These are phyloP conservation scores for Salvia hispanica DNA, from an alignment of 257 asterid species.

Conservation along the genomic window DNA sequence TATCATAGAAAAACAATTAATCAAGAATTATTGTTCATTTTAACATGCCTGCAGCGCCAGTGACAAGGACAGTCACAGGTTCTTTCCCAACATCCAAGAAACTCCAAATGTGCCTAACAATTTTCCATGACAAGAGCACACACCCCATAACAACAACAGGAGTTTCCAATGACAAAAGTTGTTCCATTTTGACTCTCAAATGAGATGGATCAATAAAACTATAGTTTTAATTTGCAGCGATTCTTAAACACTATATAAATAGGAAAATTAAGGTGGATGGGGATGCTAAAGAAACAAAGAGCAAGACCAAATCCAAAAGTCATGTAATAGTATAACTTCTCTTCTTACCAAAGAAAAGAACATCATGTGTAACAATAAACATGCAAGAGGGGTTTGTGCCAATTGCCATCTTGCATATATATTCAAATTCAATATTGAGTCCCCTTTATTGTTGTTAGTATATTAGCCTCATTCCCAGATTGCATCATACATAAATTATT, in stretches of 20 bases:
- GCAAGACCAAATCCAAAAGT: slow-evolving; percentile 62
- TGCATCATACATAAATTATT: too few species aligned
- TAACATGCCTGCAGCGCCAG: slow-evolving; percentile 87
- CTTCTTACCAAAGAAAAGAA: slow-evolving; percentile 63
- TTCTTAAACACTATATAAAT: background rate
- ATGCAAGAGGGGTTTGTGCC: too few species aligned
- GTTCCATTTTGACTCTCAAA: slow-evolving; percentile 42
- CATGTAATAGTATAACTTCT: slow-evolving; percentile 54
- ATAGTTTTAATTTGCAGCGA: slow-evolving; percentile 18
- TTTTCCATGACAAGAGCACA: slow-evolving; percentile 65
- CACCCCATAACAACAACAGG: slow-evolving; percentile 62
- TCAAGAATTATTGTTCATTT: background rate
- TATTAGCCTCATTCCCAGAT: too few species aligned
- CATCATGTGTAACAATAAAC: slow-evolving; percentile 5
- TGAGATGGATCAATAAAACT: background rate
- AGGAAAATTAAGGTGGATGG: background rate
- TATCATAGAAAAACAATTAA: background rate
- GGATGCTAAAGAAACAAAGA: background rate
- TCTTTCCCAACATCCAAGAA: slow-evolving; percentile 48
- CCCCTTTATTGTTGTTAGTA: too few species aligned
- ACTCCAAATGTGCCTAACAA: slow-evolving; percentile 57
- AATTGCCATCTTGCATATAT: too few species aligned
- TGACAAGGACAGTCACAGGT: slow-evolving; percentile 66
- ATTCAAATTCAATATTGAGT: too few species aligned
- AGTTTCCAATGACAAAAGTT: slow-evolving; percentile 48